Evolutionary conservation across 2,329 filamentous ascomycete genomes (phyloP).

Genomic region (Calonectria pseudoturangicola): DNA sequence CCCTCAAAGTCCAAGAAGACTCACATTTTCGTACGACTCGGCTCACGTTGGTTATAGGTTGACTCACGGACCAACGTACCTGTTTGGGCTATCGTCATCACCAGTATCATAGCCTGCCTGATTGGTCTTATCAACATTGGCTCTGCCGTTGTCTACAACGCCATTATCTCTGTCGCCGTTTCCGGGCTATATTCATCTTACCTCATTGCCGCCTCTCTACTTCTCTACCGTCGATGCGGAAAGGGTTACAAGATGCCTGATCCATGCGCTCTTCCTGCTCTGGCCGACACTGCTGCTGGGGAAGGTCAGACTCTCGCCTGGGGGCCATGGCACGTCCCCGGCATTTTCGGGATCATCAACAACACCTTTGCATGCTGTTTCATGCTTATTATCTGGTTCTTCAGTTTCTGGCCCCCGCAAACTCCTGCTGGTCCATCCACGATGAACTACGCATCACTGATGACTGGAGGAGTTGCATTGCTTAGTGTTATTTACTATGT

Average conservation of each 20-base stretch:
- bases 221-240: slow-evolving; percentile 51
- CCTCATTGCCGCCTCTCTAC: slow-evolving; percentile 46
- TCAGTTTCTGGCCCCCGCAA: slow-evolving; percentile 68
- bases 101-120: slow-evolving; percentile 47
- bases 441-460: slow-evolving; percentile 68
- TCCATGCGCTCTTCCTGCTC: slow-evolving; percentile 44
- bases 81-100: slow-evolving; percentile 48
- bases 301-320: slow-evolving; percentile 59
- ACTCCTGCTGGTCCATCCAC: slow-evolving; percentile 50
- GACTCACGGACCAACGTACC: slow-evolving; percentile 48
- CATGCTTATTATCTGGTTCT: slow-evolving; percentile 73
- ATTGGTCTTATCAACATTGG: slow-evolving; percentile 52
- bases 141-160: slow-evolving; percentile 50
- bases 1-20: no score
- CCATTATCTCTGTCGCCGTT: slow-evolving; percentile 49
- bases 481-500: slow-evolving; percentile 68
- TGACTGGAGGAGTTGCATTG: slow-evolving; percentile 63
- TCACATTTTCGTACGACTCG: fast-evolving
- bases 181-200: slow-evolving; percentile 51
- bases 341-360: slow-evolving; percentile 70
- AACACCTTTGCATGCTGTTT: slow-evolving; percentile 72
- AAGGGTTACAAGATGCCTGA: slow-evolving; percentile 51
- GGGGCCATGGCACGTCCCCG: slow-evolving; percentile 74
- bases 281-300: slow-evolving; percentile 42
- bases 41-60: slow-evolving; percentile 39